Conservation (phyloP, 768 basidiomycete genomes). For the Hirschioporus abietinus region DNA sequence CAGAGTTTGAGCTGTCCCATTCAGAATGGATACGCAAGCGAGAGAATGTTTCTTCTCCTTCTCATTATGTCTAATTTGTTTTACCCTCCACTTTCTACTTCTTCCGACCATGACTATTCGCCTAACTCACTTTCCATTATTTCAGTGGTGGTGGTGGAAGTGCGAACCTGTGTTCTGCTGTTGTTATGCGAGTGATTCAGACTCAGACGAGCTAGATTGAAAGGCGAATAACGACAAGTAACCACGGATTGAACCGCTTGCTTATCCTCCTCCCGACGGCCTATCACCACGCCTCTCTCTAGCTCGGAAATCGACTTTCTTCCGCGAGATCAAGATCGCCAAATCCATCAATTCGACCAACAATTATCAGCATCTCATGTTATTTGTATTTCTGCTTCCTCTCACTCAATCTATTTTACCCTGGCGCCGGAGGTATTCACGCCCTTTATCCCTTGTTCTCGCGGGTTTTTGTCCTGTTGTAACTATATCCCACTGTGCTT, state of each 20-base stretch:
- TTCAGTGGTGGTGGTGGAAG: conserved; percentile 85
- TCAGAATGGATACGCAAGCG: not conserved
- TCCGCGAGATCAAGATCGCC: not conserved
- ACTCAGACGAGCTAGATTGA: conserved; percentile 21
- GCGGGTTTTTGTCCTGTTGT: not conserved
- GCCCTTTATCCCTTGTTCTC: not conserved
- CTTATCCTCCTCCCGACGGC: not conserved
- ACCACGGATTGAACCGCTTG: not conserved
- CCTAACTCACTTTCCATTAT: not conserved
- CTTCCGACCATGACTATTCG: conserved; percentile 5
- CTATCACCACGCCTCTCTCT: conserved; percentile 12
- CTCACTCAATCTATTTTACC: not conserved
- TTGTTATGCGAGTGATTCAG: conserved; percentile 46
- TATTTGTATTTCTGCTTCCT: not conserved
- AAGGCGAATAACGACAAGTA: conserved; percentile 30
- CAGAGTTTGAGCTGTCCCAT: too few species aligned
- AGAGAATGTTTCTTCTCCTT: not conserved
- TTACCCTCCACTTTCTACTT: conserved; percentile 1
- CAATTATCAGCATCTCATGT: not conserved
- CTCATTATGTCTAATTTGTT: not conserved
- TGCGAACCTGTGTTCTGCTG: conserved; percentile 61
- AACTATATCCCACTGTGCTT: not conserved
- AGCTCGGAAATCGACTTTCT: conserved; percentile 24
- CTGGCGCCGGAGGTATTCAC: not conserved
- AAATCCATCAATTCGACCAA: not conserved